Base-by-base conservation (phyloP, 2,329 filamentous ascomycete species). In the Pseudocercospora fijiensis region DNA sequence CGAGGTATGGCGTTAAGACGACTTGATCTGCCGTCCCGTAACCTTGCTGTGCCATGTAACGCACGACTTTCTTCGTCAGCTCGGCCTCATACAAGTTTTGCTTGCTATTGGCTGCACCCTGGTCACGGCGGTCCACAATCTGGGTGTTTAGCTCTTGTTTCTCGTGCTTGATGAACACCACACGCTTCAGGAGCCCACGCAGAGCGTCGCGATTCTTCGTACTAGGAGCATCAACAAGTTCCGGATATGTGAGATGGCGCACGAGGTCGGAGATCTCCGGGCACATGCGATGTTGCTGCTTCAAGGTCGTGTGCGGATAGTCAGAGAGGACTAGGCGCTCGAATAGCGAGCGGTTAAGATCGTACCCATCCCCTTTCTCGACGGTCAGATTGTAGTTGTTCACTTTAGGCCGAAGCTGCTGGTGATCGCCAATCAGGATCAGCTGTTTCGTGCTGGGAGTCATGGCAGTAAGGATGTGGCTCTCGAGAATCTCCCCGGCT, bases 401-500 rank as follows among this genome's bases (percentile, higher is more conserved):
- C 8, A 87, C 83, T 57, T 84, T 81, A 0, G 86, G 86, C 0
- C 86, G 82, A 1, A 89, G 79, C 68, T 89, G 86, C 18, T 80
- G 76, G 62, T 88, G 86, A 69, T 89, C 87, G 0, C 87, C 86
- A 49, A 89, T 88, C n/a, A 86, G 78, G n/a, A 89, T 84, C 3
- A 81, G 77, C 63, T 90, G 87, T 70, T 89, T 81, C 0, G 88
- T 74, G 0, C 81, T 81, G 0, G 86, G 86, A 0, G 88, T 76
- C 4, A 90, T 72, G 0, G 86, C 81, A 0, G 85, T 84, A 1
- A 90, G 71, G 4, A 84, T 77, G 33, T 37, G 33, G 33, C 33
- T 37, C 10, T 37, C 33, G 33, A 37, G 33, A 37, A 37, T 37
- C 11, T 37, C 33, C n/a, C 33, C 33, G 13, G 33, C 33, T 37